A percentile compares a stretch with the other conserved stretches of the same genome.
Evolutionary conservation across 345 rosid species (phyloP).

Genomic region (Hibiscus trionum): DNA sequence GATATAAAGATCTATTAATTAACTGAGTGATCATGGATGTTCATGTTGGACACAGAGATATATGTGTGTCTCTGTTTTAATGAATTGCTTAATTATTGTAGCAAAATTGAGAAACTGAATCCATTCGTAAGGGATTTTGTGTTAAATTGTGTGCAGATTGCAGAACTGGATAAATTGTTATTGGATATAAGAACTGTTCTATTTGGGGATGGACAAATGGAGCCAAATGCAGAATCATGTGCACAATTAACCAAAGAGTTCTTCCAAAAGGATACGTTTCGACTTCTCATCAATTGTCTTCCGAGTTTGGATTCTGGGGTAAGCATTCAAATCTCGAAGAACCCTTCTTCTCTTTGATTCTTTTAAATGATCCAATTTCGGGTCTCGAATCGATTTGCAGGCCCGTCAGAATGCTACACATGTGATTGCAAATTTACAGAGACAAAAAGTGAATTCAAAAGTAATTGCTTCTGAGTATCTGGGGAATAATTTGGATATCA

Average conservation of each 20-base stretch:
- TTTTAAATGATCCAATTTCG: background rate
- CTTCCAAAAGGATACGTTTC: conserved; percentile 38
- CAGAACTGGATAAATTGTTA: conserved; percentile 31
- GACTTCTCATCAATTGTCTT: conserved; percentile 33
- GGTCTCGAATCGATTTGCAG: conserved; percentile 11
- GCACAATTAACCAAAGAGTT: conserved; percentile 43
- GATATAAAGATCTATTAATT: too few species aligned
- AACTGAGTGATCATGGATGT: too few species aligned
- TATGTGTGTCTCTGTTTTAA: too few species aligned
- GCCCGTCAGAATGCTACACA: conserved; percentile 37
- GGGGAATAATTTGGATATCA: conserved; percentile 32
- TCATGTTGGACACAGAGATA: background rate
- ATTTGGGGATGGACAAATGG: conserved; percentile 38
- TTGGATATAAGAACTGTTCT: conserved; percentile 43
- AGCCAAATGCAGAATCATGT: conserved; percentile 49
- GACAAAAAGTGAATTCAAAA: conserved; percentile 34
- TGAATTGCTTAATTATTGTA: too few species aligned
- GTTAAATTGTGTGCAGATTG: conserved; percentile 21
- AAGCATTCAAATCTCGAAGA: background rate
- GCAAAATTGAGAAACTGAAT: too few species aligned
- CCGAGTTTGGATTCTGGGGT: conserved; percentile 43
- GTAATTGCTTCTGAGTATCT: conserved; percentile 32
- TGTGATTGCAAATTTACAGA: conserved; percentile 39
- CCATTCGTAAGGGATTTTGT: too few species aligned
- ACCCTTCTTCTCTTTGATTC: background rate